Evolutionary conservation across 805 yeast genomes (phyloP).

Genomic region (Zygoascus flipseniorum): DNA sequence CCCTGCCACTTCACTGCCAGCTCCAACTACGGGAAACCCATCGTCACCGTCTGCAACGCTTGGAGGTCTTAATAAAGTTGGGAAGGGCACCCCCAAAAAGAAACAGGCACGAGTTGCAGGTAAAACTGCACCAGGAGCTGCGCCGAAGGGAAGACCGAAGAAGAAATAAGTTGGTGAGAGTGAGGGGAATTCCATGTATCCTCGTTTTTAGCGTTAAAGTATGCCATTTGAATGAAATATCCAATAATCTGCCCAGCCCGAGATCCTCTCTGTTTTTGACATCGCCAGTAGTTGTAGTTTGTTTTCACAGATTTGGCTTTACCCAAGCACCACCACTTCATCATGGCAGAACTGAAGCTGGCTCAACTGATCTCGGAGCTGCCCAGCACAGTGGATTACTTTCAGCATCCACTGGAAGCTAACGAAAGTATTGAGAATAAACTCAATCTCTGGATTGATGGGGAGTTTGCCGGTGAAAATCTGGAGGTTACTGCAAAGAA

Average conservation of each 20-base stretch:
- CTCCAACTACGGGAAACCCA: constrained; percentile 4
- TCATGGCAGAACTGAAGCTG: neutral
- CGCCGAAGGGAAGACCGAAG: constrained; percentile 8
- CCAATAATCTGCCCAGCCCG: too few species aligned
- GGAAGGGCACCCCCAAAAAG: constrained; percentile 2
- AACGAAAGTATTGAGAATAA: neutral
- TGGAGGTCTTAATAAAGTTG: neutral
- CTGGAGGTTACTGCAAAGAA: constrained; percentile 6
- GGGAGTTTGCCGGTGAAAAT: neutral
- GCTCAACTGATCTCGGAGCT: neutral
- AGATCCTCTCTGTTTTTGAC: too few species aligned
- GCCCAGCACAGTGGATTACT: neutral
- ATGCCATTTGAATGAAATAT: too few species aligned
- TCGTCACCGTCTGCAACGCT: neutral
- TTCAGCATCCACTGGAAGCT: neutral
- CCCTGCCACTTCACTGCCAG: constrained; percentile 1
- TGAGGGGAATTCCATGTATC: too few species aligned
- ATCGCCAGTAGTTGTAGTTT: too few species aligned
- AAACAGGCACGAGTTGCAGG: neutral
- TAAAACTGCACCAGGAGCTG: constrained; percentile 1
- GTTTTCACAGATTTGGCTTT: too few species aligned
- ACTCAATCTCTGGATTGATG: neutral
- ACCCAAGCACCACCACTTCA: neutral
- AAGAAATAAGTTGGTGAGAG: neutral
- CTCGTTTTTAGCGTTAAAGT: too few species aligned